These are phyloP conservation scores for Beauveria sp. DNA, from an alignment of 2,329 filamentous ascomycete species.

Conservation along the genomic window DNA sequence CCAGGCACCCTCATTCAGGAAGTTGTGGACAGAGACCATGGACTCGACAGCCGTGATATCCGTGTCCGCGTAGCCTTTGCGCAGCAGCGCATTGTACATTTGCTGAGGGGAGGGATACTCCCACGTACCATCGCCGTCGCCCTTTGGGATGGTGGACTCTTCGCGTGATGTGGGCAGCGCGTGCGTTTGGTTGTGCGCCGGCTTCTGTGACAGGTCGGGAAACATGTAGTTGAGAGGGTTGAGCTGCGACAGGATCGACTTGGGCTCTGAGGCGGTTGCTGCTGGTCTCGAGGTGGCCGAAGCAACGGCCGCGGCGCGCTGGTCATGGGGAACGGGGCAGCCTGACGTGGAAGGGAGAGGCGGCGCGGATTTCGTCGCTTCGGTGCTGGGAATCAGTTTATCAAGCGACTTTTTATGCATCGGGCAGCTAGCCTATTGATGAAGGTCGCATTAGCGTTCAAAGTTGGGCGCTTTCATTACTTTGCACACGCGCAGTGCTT, in stretches of 20 bases:
- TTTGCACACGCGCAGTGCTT: constrained; percentile 12
- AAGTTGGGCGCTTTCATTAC: background rate
- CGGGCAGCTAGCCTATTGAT: constrained; percentile 42
- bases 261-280: constrained; percentile 21
- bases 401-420: constrained; percentile 50
- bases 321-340: constrained; percentile 40
- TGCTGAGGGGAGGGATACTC: constrained; percentile 98
- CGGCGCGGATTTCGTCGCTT: constrained; percentile 16
- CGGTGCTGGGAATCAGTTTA: constrained; percentile 30
- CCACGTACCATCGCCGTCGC: constrained; percentile 73
- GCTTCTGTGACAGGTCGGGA: constrained; percentile 71
- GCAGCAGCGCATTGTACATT: constrained; percentile 97
- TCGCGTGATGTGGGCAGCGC: constrained; percentile 75
- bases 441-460: constrained; percentile 15
- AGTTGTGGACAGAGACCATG: constrained; percentile 98
- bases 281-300: background rate
- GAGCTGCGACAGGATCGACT: constrained; percentile 46
- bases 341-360: constrained; percentile 26
- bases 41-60: constrained; percentile 87
- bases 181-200: constrained; percentile 63
- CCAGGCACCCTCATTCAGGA: constrained; percentile 96
- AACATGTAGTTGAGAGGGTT: constrained; percentile 94
- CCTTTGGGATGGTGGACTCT: constrained; percentile 83
- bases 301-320: constrained; percentile 13
- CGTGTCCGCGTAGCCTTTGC: constrained; percentile 93